Evolutionary conservation across 1,284 basidiomycete species (phyloP).

Genomic region (Naganishia albida): DNA sequence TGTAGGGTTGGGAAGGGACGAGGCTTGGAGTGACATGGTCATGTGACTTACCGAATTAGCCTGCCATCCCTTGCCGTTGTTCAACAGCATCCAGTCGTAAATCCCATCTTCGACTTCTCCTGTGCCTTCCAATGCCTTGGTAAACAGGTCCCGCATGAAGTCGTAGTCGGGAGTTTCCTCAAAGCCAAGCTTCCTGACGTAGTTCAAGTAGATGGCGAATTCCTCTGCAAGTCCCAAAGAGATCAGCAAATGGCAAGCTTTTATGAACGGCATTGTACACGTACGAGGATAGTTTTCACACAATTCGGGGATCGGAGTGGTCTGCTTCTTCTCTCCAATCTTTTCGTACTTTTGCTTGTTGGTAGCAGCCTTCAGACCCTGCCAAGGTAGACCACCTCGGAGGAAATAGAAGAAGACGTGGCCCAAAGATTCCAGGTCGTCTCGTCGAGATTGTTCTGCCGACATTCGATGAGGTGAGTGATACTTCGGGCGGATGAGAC

Average conservation of each 20-base stretch:
- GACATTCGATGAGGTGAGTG: slow-evolving; percentile 7
- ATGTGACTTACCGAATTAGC: slow-evolving; percentile 65
- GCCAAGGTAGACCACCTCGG: slow-evolving; percentile 89
- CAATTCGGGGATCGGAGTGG: slow-evolving; percentile 89
- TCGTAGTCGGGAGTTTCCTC: slow-evolving; percentile 97
- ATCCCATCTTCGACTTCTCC: slow-evolving; percentile 83
- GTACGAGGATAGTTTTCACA: slow-evolving; percentile 87
- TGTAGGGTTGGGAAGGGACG: slow-evolving; percentile 16
- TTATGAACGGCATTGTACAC: slow-evolving; percentile 50
- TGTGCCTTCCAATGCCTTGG: slow-evolving; percentile 85
- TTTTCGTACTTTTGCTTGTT: slow-evolving; percentile 99
- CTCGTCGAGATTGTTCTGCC: slow-evolving; percentile 86
- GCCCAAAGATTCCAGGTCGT: slow-evolving; percentile 90
- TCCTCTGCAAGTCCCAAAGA: slow-evolving; percentile 60
- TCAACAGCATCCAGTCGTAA: slow-evolving; percentile 88
- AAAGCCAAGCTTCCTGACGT: slow-evolving; percentile 92
- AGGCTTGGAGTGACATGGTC: slow-evolving; percentile 8
- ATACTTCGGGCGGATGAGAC: background rate
- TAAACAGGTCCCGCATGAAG: slow-evolving; percentile 86
- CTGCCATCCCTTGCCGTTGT: slow-evolving; percentile 95
- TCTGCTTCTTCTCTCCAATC: slow-evolving; percentile 98
- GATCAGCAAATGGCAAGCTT: slow-evolving; percentile 3
- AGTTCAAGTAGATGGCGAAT: slow-evolving; percentile 96
- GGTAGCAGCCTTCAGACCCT: slow-evolving; percentile 92
- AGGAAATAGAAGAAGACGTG: slow-evolving; percentile 99